Base-by-base conservation (phyloP, 2,329 filamentous ascomycete species). In the Drechslera avenae region DNA sequence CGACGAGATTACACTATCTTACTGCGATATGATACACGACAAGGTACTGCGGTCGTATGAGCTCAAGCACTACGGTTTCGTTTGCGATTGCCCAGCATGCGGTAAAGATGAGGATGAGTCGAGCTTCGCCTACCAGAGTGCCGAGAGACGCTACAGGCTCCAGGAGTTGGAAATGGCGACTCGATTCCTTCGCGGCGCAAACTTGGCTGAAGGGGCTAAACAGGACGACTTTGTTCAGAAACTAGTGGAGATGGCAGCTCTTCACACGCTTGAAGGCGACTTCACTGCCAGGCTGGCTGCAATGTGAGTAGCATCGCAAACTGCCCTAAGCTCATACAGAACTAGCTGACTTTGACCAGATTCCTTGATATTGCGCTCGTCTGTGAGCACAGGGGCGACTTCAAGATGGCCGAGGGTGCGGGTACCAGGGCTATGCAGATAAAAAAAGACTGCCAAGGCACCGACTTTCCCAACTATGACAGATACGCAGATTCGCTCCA, bases 61-160 rank as follows among this genome's bases (percentile, higher is more conserved):
- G 36, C 59, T 75, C 32, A 64, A 66, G 48, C 69, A 75, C 46
- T 74, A 73, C 31, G 70, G 69, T 26, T 73, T 74, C 46, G 46
- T 50, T 13, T 74, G 72, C 46, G 68, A 63, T n/a, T 78, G 76
- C 30, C 47, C 37, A 4, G 73, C 72, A 2, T 78, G 76, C 26
- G 28, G 34, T 35, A 66, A 59, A 9, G 66, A 67, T 13, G 66
- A 66, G 5, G 72, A 73, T 50, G 62, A 63, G 13, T 46, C 45
- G 1, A 59, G 54, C 0, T 66, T 62, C 17, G 71, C 68, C 13
- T 46, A 58, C 12, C 46, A 64, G 55, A 71, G 72, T 41, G 59
- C 58, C 0, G 63, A 67, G 39, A 66, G 74, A 26, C 54, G 66
- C 8, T 66, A 68, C 36, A 49, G 69, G 5, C 48, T 76, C n/a